Conservation (phyloP, 164 flowering plant genomes). For the Stephania japonica region DNA sequence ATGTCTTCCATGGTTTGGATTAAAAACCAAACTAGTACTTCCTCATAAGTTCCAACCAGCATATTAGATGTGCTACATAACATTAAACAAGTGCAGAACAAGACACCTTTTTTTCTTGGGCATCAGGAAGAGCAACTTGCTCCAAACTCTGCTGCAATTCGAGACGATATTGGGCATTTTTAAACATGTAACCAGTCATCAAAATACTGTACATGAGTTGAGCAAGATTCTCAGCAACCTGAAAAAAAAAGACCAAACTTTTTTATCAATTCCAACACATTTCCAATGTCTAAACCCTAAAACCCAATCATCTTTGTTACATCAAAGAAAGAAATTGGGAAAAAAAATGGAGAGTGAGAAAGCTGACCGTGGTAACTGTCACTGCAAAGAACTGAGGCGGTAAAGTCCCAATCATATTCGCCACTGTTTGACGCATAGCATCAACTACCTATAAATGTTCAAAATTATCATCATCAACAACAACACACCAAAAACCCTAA, state of each 20-base stretch:
- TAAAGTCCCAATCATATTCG: constrained; percentile 94
- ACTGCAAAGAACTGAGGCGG: constrained; percentile 97
- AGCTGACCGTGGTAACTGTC: constrained; percentile 85
- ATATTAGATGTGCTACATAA: too few species aligned
- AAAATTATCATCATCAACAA: not conserved
- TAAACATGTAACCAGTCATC: constrained; percentile 99
- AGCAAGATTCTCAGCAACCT: constrained; percentile 99
- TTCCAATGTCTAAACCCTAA: not conserved
- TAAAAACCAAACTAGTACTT: not conserved
- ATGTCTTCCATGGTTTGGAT: too few species aligned
- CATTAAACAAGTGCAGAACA: not conserved
- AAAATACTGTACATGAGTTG: constrained; percentile 97
- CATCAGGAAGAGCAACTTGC: constrained; percentile 89
- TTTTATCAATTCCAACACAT: not conserved
- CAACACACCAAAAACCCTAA: not conserved
- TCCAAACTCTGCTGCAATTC: constrained; percentile 92
- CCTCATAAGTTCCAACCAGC: too few species aligned
- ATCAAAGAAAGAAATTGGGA: too few species aligned
- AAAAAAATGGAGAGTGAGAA: not conserved
- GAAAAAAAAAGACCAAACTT: constrained; percentile 16
- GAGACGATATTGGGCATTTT: constrained; percentile 82
- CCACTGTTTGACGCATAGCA: constrained; percentile 96
- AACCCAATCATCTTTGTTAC: not conserved
- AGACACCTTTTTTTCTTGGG: constrained; percentile 25
- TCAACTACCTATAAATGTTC: constrained; percentile 64